A percentile compares a stretch with the other conserved stretches of the same genome.
phyloP scores from a whole-genome alignment of 805 yeast genomes.

The Nakazawaea anatomiae region DNA sequence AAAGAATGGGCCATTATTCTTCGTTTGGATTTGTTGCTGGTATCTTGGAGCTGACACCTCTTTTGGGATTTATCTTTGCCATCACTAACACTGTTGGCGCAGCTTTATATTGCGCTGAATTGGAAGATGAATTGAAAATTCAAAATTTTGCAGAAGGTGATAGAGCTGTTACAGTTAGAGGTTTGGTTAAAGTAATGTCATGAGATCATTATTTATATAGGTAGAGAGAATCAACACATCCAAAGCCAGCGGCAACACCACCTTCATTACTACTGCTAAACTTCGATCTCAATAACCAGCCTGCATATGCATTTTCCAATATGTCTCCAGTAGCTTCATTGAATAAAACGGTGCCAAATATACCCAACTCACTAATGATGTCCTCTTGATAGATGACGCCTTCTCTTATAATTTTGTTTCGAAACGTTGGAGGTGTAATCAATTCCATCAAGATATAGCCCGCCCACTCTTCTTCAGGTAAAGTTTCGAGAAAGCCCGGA shows the following conservation, averaged over 20 bases:
- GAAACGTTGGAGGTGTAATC: constrained; percentile 67
- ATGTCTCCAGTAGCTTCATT: constrained; percentile 56
- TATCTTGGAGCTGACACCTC: constrained; percentile 47
- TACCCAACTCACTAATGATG: constrained; percentile 85
- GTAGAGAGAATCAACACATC: constrained; percentile 85
- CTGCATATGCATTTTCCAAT: constrained; percentile 61
- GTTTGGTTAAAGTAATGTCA: constrained; percentile 2
- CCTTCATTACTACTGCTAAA: constrained; percentile 89
- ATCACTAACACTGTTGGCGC: constrained; percentile 58
- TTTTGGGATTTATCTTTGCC: constrained; percentile 45
- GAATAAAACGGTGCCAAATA: constrained; percentile 80
- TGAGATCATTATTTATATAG: constrained; percentile 28
- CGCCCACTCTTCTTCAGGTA: constrained; percentile 73
- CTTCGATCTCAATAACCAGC: constrained; percentile 86
- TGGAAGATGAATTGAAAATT: constrained; percentile 17
- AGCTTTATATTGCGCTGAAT: constrained; percentile 55
- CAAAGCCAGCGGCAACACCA: constrained; percentile 99
- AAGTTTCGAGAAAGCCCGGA: constrained; percentile 56
- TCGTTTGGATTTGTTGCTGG: constrained; percentile 49
- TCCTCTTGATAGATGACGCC: constrained; percentile 61
- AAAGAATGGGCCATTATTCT: constrained; percentile 31
- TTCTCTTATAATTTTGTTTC: constrained; percentile 67
- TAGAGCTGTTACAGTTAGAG: constrained; percentile 9
- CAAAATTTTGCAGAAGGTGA: not conserved
- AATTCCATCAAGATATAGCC: constrained; percentile 93